Evolutionary conservation across 2,329 filamentous ascomycete species (phyloP), one percentile per base, ranked within the genome.

Genomic region (Fusarium praegraminearum): DNA sequence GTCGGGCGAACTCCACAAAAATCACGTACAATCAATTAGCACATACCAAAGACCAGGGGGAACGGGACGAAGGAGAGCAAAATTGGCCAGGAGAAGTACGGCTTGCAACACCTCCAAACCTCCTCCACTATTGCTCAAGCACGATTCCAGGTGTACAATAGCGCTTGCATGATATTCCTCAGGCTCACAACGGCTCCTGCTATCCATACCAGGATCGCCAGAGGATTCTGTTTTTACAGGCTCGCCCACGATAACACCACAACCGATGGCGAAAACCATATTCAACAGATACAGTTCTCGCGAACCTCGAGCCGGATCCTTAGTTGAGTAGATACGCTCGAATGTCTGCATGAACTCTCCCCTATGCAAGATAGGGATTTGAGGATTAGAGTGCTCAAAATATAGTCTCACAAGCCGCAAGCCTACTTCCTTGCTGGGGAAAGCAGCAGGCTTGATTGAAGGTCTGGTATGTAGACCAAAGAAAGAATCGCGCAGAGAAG

Each of bases 91-190:
- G 43, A 98, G 83, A 50, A 98, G 81, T 10, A 98, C 94, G n/a
- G 94, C 94, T 77, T 98, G 95, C 53, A 98, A 83, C 76, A 98
- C 94, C 78, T 98, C 94, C 40, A 98, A 80, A 0, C 93, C 94
- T n/a, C 92, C 92, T n/a, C 92, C 92, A 70, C 93, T 93, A 30
- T 91, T 91, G 55, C 91, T 91, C 18, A 98, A 84, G 75, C 96
- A 97, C 10, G 91, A 89, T 77, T 98, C 95, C 9, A 98, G 85
- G 77, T 98, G 93, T 20, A 97, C 88, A 71, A 98, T 97, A 18
- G 95, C 95, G 57, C 94, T 96, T 3, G 96, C 94, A 79, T 98
- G 95, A 77, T 98, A 98, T 78, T 97, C 94, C 78, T 98, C 96
- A 1, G 95, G 94, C 77, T 97, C 93, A 69, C 89, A 81, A 83